Conservation (phyloP, 169 alveolate genomes). For the Neospora caninum region DNA sequence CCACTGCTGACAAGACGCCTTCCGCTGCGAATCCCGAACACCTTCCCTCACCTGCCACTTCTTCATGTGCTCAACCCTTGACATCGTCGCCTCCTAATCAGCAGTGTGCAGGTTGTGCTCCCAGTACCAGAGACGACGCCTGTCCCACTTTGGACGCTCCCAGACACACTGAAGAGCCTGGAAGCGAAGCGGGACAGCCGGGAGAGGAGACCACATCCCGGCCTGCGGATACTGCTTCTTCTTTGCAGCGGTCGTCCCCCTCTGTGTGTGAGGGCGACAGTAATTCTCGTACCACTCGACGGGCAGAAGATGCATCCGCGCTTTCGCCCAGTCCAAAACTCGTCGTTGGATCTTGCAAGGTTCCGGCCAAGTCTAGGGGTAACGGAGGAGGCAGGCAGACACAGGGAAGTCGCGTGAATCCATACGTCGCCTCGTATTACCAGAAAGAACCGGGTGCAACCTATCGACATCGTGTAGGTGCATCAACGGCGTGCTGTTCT, state of each 20-base stretch:
- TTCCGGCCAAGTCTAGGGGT: background rate
- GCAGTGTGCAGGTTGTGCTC: background rate
- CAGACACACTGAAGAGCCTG: background rate
- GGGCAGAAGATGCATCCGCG: background rate
- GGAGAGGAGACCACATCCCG: background rate
- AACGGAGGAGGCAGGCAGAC: background rate
- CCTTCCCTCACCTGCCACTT: background rate
- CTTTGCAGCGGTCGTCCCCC: background rate
- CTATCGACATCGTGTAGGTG: background rate
- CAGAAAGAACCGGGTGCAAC: background rate
- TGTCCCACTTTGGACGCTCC: background rate
- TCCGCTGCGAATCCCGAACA: background rate
- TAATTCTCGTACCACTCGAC: background rate
- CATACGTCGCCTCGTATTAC: background rate
- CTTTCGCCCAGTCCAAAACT: background rate
- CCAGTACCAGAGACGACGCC: background rate
- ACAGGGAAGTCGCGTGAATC: background rate
- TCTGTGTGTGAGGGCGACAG: background rate
- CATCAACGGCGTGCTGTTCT: constrained; percentile 17
- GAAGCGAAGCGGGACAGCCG: background rate
- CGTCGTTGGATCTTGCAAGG: too few relatives aligned
- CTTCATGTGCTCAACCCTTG: background rate
- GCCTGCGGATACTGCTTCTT: background rate
- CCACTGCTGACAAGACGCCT: background rate
- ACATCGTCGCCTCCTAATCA: background rate